These are phyloP conservation scores for Corylus avellana DNA, from an alignment of 306 rosid species.

Conservation along the genomic window DNA sequence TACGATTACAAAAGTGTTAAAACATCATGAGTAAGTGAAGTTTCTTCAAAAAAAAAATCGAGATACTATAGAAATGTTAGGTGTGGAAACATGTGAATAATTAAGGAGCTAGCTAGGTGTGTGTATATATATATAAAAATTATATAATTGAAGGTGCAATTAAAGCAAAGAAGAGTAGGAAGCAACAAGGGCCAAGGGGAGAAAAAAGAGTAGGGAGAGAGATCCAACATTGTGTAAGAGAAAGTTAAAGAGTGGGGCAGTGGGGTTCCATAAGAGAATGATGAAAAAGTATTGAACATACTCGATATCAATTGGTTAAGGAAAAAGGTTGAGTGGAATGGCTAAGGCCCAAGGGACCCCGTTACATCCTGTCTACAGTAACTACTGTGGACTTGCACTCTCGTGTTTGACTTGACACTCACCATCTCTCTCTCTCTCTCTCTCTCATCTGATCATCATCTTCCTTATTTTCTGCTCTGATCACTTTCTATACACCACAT, in stretches of 20 bases:
- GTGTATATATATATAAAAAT: background rate
- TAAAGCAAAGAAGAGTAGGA: conserved; percentile 17
- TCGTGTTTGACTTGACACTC: conserved; percentile 38
- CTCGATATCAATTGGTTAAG: conserved; percentile 42
- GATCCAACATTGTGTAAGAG: conserved; percentile 7
- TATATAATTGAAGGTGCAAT: background rate
- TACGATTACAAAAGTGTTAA: too few relatives aligned
- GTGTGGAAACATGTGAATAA: background rate
- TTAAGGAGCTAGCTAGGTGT: too few relatives aligned
- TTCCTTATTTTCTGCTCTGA: conserved; percentile 2
- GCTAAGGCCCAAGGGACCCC: conserved; percentile 35
- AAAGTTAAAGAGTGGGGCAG: conserved; percentile 30
- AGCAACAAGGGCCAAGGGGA: conserved; percentile 28
- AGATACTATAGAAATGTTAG: background rate
- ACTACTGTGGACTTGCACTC: conserved; percentile 19
- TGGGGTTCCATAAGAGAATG: conserved; percentile 53
- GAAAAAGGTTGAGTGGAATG: conserved; percentile 26
- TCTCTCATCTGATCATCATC: background rate
- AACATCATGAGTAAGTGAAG: too few relatives aligned
- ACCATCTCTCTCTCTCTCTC: conserved; percentile 8
- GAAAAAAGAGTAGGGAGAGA: conserved; percentile 36
- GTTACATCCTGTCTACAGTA: conserved; percentile 57
- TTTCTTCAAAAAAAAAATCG: background rate
- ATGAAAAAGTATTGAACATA: conserved; percentile 59
- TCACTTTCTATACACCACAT: conserved; percentile 2